These are phyloP conservation scores for Pezicula radicicola DNA, from an alignment of 2,329 filamentous ascomycete species.

Conservation along the genomic window DNA sequence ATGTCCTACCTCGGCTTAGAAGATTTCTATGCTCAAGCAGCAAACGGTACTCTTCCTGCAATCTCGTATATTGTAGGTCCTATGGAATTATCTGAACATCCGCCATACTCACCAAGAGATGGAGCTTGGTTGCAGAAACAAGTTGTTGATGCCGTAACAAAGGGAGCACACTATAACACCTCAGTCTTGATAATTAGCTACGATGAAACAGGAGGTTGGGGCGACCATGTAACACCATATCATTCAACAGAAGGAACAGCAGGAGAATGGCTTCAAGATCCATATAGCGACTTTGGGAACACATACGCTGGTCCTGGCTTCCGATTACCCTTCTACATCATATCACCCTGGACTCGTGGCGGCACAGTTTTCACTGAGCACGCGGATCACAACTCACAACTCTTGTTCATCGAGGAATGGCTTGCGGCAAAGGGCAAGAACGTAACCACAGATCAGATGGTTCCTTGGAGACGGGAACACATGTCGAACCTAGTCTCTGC, in stretches of 20 bases:
- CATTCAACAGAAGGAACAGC: constrained; percentile 45
- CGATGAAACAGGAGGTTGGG: constrained; percentile 52
- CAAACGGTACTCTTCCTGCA: constrained; percentile 47
- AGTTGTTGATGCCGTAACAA: constrained; percentile 47
- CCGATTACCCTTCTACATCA: constrained; percentile 50
- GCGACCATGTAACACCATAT: constrained; percentile 52
- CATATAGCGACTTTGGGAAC: constrained; percentile 36
- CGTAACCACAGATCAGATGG: constrained; percentile 39
- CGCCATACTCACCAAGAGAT: constrained; percentile 49
- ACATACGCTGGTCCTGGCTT: constrained; percentile 42
- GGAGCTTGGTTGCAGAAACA: constrained; percentile 53
- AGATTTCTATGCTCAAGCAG: constrained; percentile 46
- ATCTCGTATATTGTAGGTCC: constrained; percentile 49
- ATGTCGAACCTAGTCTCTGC: constrained; percentile 46
- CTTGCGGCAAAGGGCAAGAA: constrained; percentile 37
- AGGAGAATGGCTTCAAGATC: constrained; percentile 50
- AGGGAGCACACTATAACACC: constrained; percentile 44
- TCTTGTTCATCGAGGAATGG: constrained; percentile 51
- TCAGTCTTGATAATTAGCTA: constrained; percentile 47
- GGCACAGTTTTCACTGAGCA: constrained; percentile 51
- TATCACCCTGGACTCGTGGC: constrained; percentile 52
- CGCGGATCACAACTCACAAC: constrained; percentile 51
- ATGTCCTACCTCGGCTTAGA: constrained; percentile 32
- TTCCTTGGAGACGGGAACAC: constrained; percentile 41
- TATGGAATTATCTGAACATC: constrained; percentile 49